Evolutionary conservation across 345 rosid species (phyloP), one percentile per base, ranked within the genome.

Genomic region (Dipteronia dyeriana): DNA sequence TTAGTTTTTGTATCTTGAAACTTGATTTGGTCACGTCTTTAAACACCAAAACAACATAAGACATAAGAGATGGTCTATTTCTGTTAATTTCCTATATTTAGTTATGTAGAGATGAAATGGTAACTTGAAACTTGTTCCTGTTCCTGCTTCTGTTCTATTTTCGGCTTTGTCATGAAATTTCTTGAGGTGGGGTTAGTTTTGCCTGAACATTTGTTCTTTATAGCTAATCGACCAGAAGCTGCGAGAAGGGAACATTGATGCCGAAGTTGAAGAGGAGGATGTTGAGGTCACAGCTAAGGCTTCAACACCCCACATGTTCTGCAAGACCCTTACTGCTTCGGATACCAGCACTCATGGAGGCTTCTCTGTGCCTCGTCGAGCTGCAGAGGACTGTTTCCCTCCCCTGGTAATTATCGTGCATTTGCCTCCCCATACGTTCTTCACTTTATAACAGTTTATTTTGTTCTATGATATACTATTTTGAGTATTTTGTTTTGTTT

Each of bases 311-410:
- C 99, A 97, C 83, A 97, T 97, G 98, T 97, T 97, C 81, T 97
- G 98, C 80, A 97, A 97, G 90, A 97, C 98, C 11, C 92, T 97
- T 31, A 97, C 99, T 75, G 99, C 99, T 82, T 96, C 98, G 47
- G 99, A 96, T 80, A 96, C 99, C 22, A 94, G 99, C 83, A 97
- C 99, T 17, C 99, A 97, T 82, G 99, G 99, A 17, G 98, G 99
- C 53, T 97, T 97, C 83, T 97, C 98, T 43, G 98, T 97, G 61
- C 99, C 99, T 69, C 93, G 99, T 23, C 90, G 99, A 66, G 99
- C 99, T 69, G 99, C 99, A 1, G 99, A 97, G 81, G 99, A 97
- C 82, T 97, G 99, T 88, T 97, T 97, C 85, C 97, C 97, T 75
- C 97, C 99, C 71, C 82, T 97, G 96, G 99, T 97, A 89, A 79